Conservation (phyloP, 2,329 filamentous ascomycete genomes). For the Fusarium pininemorale region DNA sequence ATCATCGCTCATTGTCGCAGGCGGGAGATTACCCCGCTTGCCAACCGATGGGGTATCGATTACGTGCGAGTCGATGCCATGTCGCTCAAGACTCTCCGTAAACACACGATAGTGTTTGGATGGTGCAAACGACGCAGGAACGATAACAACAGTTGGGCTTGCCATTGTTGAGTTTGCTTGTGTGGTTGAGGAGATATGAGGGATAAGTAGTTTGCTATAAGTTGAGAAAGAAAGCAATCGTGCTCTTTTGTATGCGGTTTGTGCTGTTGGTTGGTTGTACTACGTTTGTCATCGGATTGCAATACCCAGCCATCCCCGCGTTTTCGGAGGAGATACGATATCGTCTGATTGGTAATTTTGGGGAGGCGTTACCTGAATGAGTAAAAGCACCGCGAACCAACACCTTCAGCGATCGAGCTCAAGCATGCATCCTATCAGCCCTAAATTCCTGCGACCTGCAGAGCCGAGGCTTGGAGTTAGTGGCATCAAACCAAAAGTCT, state of each 20-base stretch:
- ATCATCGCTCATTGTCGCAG: constrained; percentile 23
- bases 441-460: background rate
- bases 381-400: background rate
- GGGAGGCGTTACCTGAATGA: background rate
- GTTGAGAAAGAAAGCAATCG: fast-evolving
- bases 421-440: background rate
- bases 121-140: constrained; percentile 20
- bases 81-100: background rate
- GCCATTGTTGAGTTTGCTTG: background rate
- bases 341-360: background rate
- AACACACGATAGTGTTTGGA: constrained; percentile 6
- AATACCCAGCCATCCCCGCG: background rate
- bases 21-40: background rate
- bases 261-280: background rate
- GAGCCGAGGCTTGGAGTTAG: background rate
- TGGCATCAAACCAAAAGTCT: background rate
- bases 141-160: background rate
- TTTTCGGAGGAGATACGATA: background rate
- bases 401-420: background rate
- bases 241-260: background rate
- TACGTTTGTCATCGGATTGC: background rate
- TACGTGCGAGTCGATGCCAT: background rate
- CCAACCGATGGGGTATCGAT: constrained; percentile 18
- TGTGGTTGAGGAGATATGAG: fast-evolving
- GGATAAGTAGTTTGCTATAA: too few relatives aligned